Conservation (phyloP, 2,329 filamentous ascomycete genomes). For the Coleophoma eucalyptorum region DNA sequence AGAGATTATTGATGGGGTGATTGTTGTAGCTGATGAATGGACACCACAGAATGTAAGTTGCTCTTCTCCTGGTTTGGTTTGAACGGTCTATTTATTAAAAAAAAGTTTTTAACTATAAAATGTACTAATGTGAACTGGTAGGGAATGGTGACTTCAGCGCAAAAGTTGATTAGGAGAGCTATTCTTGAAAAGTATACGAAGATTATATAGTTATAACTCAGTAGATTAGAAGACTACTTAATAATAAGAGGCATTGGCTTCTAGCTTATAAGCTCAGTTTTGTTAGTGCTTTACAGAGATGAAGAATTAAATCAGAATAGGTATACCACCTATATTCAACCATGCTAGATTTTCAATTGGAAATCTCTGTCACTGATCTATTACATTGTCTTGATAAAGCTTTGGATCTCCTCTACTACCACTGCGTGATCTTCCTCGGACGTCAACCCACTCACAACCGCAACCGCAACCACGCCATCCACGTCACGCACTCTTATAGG, state of each 20-base stretch:
- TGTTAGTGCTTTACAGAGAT: no score
- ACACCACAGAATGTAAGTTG: conserved; percentile 74
- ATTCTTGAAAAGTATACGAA: conserved; percentile 59
- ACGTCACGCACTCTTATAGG: conserved; percentile 67
- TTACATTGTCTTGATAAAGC: background rate
- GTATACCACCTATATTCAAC: no score
- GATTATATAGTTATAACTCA: no score
- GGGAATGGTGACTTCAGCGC: conserved; percentile 64
- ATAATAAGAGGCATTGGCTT: no score
- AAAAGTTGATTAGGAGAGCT: conserved; percentile 68
- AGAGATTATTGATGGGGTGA: conserved; percentile 73
- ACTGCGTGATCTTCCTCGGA: conserved; percentile 72
- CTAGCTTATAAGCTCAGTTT: no score
- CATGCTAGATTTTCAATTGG: no score
- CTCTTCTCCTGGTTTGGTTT: conserved; percentile 29
- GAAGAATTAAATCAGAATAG: no score
- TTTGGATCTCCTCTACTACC: conserved; percentile 48
- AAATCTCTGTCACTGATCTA: no score
- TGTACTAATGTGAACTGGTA: conserved; percentile 35
- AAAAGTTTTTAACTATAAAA: no score
- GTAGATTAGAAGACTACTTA: no score
- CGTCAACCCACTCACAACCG: conserved; percentile 69
- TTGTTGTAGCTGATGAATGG: conserved; percentile 84
- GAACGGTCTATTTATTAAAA: no score
- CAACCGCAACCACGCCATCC: conserved; percentile 67